Evolutionary conservation across 1,284 basidiomycete species (phyloP), one percentile per base, ranked within the genome.

Genomic region (Meira nashicola): DNA sequence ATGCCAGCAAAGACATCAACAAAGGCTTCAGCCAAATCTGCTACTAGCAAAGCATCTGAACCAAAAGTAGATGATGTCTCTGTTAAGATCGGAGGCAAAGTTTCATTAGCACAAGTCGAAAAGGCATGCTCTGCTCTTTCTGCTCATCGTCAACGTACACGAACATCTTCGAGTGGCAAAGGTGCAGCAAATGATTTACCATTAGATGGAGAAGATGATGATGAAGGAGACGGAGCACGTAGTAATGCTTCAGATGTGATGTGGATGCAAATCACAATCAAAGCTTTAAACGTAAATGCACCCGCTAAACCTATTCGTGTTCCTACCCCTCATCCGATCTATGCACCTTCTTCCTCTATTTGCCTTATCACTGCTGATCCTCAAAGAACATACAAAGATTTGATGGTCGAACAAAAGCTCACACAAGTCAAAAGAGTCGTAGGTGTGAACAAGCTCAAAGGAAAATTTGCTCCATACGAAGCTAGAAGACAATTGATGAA

Each of bases 311-410:
- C 74, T 14, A 66, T 68, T n/a, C 64, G 72, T 0, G 68, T 73
- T 53, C 86, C 88, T 25, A 83, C 96, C 50, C 85, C 84, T 43
- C 84, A 94, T 79, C 87, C 93, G 1, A 82, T 90, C 62, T 85
- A 89, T 74, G 91, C 89, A 81, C 92, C 87, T 57, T 85, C 84
- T 10, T 86, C 86, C 3, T 80, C 87, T 14, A 84, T 97, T 53
- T 97, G 93, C 78, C 83, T 98, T 55, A 87, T 98, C 78, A 89
- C 88, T 55, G 97, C 97, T 80, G 91, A 95, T 79, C 94, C 95
- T 8, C 94, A 97, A 77, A 82, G 94, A 57, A 84, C 92, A 77
- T 97, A 95, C 84, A 97, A 97, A 80, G 90, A 95, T 78, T 84
- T 95, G 17, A 82, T 98, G 23, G 86, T 86, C 54, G 80, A 82